These are phyloP conservation scores for Batkoa obscura DNA, from an alignment of 371 early-diverging fungal species.

Conservation along the genomic window DNA sequence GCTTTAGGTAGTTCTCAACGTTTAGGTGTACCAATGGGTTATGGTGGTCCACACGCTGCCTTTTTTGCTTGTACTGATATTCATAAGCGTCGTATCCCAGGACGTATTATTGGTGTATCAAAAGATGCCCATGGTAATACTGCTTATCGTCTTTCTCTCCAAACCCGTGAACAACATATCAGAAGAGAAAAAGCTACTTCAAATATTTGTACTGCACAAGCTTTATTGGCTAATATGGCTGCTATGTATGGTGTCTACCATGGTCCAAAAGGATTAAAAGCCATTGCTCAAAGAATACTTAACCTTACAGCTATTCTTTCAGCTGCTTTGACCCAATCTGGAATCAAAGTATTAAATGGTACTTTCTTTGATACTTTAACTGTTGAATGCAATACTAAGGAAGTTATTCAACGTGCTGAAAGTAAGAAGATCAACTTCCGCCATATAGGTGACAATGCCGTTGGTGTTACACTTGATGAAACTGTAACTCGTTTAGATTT, in stretches of 20 bases:
- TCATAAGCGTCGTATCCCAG: conserved; percentile 88
- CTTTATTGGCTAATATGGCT: conserved; percentile 79
- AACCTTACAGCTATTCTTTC: conserved; percentile 67
- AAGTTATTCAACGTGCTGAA: conserved; percentile 43
- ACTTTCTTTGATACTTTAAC: conserved; percentile 86
- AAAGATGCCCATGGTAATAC: conserved; percentile 70
- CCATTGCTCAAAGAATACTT: conserved; percentile 82
- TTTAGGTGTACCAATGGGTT: conserved; percentile 94
- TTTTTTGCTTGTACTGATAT: conserved; percentile 87
- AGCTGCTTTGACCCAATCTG: conserved; percentile 40
- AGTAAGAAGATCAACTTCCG: conserved; percentile 74
- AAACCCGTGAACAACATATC: conserved; percentile 97
- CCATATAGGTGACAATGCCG: conserved; percentile 43
- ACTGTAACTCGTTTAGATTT: conserved; percentile 66
- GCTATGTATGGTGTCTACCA: conserved; percentile 95
- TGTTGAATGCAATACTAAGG: conserved; percentile 32
- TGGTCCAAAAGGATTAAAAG: conserved; percentile 77
- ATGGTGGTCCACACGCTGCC: conserved; percentile 97
- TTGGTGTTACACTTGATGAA: conserved; percentile 82
- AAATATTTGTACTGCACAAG: conserved; percentile 96
- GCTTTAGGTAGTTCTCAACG: conserved; percentile 91
- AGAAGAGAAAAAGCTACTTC: conserved; percentile 93
- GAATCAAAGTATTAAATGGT: conserved; percentile 57
- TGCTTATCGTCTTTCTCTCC: conserved; percentile 88
- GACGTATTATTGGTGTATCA: conserved; percentile 87